Evolutionary conservation across 2,329 filamentous ascomycete genomes (phyloP).

Genomic region (Diaporthe caulivora): DNA sequence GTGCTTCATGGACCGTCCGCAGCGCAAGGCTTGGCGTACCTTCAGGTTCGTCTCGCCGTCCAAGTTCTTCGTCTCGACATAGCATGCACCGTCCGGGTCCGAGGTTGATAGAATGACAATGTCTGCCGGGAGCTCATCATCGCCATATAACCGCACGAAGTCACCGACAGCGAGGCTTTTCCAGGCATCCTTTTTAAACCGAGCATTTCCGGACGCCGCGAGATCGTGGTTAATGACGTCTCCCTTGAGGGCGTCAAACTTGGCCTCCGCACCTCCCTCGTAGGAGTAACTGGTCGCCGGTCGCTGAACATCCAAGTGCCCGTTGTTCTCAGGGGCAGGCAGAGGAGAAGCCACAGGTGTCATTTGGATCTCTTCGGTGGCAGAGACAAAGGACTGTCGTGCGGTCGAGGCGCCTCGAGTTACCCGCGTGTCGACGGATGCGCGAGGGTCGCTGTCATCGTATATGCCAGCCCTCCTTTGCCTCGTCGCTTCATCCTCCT

Average conservation of each 20-base stretch:
- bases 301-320: constrained; percentile 47
- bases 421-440: constrained; percentile 74
- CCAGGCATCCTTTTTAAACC: constrained; percentile 95
- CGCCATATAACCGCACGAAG: constrained; percentile 95
- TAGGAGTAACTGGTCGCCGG: constrained; percentile 50
- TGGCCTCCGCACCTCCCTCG: constrained; percentile 50
- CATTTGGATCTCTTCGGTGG: constrained; percentile 87
- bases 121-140: constrained; percentile 95
- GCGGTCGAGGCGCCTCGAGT: constrained; percentile 64
- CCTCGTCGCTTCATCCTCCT: constrained; percentile 61
- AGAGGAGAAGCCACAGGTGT: constrained; percentile 90
- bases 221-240: constrained; percentile 80
- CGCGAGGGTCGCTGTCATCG: constrained; percentile 69
- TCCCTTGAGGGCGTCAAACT: constrained; percentile 61
- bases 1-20: constrained; percentile 84
- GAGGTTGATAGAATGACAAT: constrained; percentile 93
- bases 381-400: constrained; percentile 65
- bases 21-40: constrained; percentile 90
- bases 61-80: constrained; percentile 97
- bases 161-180: constrained; percentile 96
- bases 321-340: constrained; percentile 57
- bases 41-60: constrained; percentile 99
- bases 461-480: constrained; percentile 61
- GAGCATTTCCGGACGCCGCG: constrained; percentile 75
- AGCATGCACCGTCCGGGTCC: constrained; percentile 93